Evolutionary conservation across 106 monocot species (phyloP), one percentile per base, ranked within the genome.

Genomic region (Alisma plantagoaquatica): DNA sequence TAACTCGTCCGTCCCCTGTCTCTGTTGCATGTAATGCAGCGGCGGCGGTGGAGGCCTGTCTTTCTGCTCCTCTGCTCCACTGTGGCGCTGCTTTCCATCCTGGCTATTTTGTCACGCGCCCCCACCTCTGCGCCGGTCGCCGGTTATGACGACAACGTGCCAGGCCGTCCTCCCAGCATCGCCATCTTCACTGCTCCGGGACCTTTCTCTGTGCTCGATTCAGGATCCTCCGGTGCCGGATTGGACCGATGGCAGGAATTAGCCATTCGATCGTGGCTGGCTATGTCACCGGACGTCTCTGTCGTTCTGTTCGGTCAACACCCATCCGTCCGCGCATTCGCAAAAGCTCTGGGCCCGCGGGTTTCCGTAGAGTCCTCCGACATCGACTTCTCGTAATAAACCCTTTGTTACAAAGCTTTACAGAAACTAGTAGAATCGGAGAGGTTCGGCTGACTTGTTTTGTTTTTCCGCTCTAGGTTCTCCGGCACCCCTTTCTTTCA

Each of bases 401-500:
- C 49, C 29, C 2, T 27, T 2, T 23, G 18, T 46, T 16, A 0
- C 30, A 23, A 4, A 29, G 5, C 31, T 62, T 26, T 56, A n/a
- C n/a, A n/a, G n/a, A n/a, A n/a, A n/a, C n/a, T n/a, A n/a, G n/a
- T n/a, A n/a, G n/a, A n/a, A n/a, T n/a, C n/a, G n/a, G n/a, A n/a
- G n/a, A n/a, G n/a, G n/a, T n/a, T n/a, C n/a, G n/a, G n/a, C n/a
- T n/a, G n/a, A n/a, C n/a, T n/a, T n/a, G n/a, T 20, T 28, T 3
- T 24, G 9, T 12, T 22, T 11, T 1, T 32, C 15, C 59, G 18
- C 59, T 73, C 46, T 73, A 98, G 90, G 61, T 98, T 98, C 60
- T 20, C 71, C 41, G 98, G 90, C 19, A 82, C 77, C 27, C 98
- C 98, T 50, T 81, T 85, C 55, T 98, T 98, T 61, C 84, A 85